Percentiles rank a stretch among this genome's conserved stretches.
Evolutionary conservation across 2,329 filamentous ascomycete genomes (phyloP).

Genomic region (Calycina marina): DNA sequence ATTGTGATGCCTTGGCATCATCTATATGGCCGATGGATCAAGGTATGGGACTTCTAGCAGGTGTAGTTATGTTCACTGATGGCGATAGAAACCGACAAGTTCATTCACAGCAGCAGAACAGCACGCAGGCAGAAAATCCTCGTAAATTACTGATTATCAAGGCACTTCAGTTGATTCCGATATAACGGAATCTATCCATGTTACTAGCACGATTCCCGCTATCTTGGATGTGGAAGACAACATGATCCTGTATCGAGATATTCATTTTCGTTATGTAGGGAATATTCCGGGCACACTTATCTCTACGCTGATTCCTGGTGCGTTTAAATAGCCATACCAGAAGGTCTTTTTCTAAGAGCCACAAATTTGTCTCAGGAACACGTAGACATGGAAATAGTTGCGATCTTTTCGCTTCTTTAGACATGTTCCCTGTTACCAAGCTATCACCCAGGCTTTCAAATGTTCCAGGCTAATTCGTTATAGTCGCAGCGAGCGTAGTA

Average conservation of each 20-base stretch:
- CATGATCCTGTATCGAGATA: slow-evolving; percentile 4
- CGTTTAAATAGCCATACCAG: too few relatives aligned
- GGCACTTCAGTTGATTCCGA: not conserved
- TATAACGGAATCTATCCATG: not conserved
- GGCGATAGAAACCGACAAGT: not conserved
- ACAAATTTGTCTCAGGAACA: too few relatives aligned
- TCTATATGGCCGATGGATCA: slow-evolving; percentile 2
- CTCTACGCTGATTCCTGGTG: slow-evolving; percentile 3
- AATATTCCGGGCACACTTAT: slow-evolving; percentile 3
- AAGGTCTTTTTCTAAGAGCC: too few relatives aligned
- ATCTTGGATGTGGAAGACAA: slow-evolving; percentile 3
- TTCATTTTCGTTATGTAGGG: slow-evolving; percentile 1
- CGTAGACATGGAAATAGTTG: too few relatives aligned
- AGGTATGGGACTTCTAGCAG: slow-evolving; percentile 3
- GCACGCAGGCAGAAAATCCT: not conserved
- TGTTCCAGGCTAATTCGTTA: too few relatives aligned
- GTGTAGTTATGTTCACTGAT: not conserved
- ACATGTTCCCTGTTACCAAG: too few relatives aligned
- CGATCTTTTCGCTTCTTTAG: too few relatives aligned
- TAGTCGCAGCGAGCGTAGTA: too few relatives aligned
- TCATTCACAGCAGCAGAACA: slow-evolving; percentile 2
- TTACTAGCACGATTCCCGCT: not conserved
- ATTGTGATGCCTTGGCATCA: slow-evolving; percentile 1
- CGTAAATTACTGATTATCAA: not conserved
- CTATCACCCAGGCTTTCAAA: too few relatives aligned